These are phyloP conservation scores for Pelargonium australe DNA, from an alignment of 441 rosid genomes.

Conservation along the genomic window DNA sequence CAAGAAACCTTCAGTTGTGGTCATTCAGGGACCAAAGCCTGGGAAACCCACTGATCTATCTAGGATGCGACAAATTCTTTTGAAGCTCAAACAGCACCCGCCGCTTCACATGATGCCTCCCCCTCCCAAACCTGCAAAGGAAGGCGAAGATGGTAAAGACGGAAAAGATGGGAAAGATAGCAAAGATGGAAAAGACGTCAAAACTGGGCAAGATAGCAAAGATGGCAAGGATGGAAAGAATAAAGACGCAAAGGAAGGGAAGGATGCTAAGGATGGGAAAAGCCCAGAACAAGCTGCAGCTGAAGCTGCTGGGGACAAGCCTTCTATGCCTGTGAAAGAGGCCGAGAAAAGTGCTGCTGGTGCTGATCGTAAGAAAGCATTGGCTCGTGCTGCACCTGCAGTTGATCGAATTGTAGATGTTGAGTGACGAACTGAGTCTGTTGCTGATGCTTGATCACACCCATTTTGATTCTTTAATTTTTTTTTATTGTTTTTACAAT, in stretches of 20 bases:
- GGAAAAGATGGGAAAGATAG: not conserved
- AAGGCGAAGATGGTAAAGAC: not conserved
- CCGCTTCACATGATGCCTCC: not conserved
- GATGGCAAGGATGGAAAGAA: no score
- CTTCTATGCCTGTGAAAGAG: not conserved
- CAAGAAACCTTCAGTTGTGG: conserved; percentile 53
- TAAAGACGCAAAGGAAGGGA: not conserved
- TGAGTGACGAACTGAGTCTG: not conserved
- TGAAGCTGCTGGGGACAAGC: not conserved
- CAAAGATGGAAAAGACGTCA: no score
- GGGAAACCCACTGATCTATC: conserved; percentile 89
- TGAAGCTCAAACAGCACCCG: not conserved
- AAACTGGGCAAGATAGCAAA: no score
- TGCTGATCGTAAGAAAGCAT: not conserved
- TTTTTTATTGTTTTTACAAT: no score
- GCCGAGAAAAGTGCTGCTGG: not conserved
- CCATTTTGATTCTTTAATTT: not conserved
- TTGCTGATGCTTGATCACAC: not conserved
- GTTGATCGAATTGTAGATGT: no score
- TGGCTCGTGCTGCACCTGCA: no score
- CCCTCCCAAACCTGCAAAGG: not conserved
- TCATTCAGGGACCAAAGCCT: conserved; percentile 90
- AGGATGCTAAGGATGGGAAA: not conserved
- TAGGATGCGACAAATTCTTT: conserved; percentile 77
- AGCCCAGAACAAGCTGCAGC: not conserved